Percentiles rank a stretch among this genome's conserved stretches.
phyloP scores from a whole-genome alignment of 139 green algal species.

The Protoeuglena noctilucae region DNA sequence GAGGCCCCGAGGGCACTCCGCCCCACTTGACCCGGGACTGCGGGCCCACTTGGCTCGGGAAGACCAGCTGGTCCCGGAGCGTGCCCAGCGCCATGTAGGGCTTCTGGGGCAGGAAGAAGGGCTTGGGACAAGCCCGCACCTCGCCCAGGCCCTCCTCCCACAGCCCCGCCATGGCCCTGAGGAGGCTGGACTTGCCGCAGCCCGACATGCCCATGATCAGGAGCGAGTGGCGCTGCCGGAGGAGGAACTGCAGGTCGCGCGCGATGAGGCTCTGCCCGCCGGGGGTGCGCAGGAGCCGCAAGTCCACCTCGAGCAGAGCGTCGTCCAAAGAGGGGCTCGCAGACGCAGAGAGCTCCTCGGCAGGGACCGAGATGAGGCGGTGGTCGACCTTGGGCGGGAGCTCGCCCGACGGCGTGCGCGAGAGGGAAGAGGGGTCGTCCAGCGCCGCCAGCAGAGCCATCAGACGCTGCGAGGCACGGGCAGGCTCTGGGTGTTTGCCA shows the following conservation, averaged over 20 bases:
- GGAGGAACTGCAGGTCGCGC: slow-evolving; percentile 17
- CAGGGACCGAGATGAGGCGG: too few relatives aligned
- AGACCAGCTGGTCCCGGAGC: slow-evolving; percentile 68
- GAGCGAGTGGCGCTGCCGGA: slow-evolving; percentile 29
- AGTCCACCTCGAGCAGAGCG: neutral
- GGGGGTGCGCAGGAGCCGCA: neutral
- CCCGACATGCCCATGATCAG: slow-evolving; percentile 52
- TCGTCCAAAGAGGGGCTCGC: too few relatives aligned
- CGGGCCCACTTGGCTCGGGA: slow-evolving; percentile 26
- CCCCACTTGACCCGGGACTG: neutral
- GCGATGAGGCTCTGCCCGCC: slow-evolving; percentile 4
- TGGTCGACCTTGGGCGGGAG: too few relatives aligned
- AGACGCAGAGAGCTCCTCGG: too few relatives aligned
- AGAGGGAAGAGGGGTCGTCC: too few relatives aligned
- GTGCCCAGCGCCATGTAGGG: slow-evolving; percentile 43
- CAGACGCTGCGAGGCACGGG: too few relatives aligned
- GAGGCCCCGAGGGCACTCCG: neutral
- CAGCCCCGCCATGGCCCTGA: slow-evolving; percentile 39
- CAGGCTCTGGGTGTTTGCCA: too few relatives aligned
- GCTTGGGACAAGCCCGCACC: too few relatives aligned
- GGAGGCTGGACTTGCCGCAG: slow-evolving; percentile 44
- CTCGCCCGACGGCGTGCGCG: too few relatives aligned
- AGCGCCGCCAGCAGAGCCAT: too few relatives aligned
- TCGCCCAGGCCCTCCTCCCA: slow-evolving; percentile 22
- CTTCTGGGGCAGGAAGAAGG: slow-evolving; percentile 80